These are phyloP conservation scores for Fusarium pseudonygamai DNA, from an alignment of 2,329 filamentous ascomycete genomes.

Conservation along the genomic window DNA sequence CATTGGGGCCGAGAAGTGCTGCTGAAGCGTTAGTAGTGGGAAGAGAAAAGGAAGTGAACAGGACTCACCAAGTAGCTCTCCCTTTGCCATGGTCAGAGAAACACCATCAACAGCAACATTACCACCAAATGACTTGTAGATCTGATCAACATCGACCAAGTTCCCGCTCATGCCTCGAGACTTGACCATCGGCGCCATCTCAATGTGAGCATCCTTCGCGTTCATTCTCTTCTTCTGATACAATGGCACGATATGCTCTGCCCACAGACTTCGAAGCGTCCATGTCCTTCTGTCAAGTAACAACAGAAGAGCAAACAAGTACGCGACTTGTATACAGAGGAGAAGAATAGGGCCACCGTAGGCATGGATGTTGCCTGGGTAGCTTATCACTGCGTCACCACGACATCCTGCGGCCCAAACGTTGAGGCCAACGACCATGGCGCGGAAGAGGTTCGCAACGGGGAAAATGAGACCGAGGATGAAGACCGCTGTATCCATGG, in stretches of 20 bases:
- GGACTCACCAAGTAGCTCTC: neutral
- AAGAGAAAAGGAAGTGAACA: accelerated
- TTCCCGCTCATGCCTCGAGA: neutral
- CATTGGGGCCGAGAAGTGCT: slow-evolving; percentile 11
- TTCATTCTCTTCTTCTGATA: accelerated
- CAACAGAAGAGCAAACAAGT: neutral
- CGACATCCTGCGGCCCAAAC: slow-evolving; percentile 1
- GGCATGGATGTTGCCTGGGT: neutral
- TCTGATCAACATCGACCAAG: neutral
- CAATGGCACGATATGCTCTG: neutral
- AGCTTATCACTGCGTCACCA: neutral
- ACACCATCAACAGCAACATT: neutral
- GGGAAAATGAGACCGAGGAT: neutral
- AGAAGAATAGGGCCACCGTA: neutral
- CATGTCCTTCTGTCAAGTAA: neutral
- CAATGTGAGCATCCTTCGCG: neutral
- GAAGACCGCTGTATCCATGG: neutral
- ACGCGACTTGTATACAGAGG: neutral
- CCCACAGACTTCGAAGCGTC: neutral
- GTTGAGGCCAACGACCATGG: neutral
- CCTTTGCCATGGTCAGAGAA: neutral
- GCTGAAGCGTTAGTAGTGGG: neutral
- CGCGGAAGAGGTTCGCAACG: neutral
- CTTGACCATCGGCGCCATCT: neutral
- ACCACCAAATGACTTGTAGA: neutral